Percentiles rank a stretch among this genome's conserved stretches.
phyloP scores from a whole-genome alignment of 2,329 filamentous ascomycete species.

The Ophiognomonia clavigignenti-juglandacearum region DNA sequence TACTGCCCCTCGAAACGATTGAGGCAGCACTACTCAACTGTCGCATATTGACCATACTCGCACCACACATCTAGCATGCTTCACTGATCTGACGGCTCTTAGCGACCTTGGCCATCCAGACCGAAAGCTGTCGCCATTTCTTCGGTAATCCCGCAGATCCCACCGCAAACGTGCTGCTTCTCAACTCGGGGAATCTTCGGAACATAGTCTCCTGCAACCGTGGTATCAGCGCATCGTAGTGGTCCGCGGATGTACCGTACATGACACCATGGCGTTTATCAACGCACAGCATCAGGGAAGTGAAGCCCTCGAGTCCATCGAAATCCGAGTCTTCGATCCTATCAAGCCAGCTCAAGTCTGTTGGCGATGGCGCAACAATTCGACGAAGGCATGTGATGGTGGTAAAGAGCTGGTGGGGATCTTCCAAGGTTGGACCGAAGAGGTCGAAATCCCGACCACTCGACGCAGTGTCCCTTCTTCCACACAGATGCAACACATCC shows the following conservation, averaged over 20 bases:
- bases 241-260: constrained; percentile 8
- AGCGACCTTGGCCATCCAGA: constrained; percentile 12
- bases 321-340: constrained; percentile 10
- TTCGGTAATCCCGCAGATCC: background rate
- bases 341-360: constrained; percentile 10
- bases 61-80: background rate
- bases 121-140: constrained; percentile 10
- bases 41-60: too few relatives aligned
- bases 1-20: too few relatives aligned
- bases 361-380: constrained; percentile 4
- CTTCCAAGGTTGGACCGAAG: background rate
- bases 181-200: constrained; percentile 10
- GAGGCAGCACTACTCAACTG: too few relatives aligned
- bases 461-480: background rate
- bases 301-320: constrained; percentile 13
- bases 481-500: constrained; percentile 8
- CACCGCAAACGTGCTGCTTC: constrained; percentile 4
- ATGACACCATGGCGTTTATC: constrained; percentile 9
- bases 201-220: constrained; percentile 12
- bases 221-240: constrained; percentile 12
- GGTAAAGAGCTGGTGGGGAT: constrained; percentile 9
- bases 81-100: constrained; percentile 7
- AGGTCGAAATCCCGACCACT: background rate
- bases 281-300: constrained; percentile 9
- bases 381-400: constrained; percentile 6